A percentile compares a stretch with the other conserved stretches of the same genome.
These are phyloP conservation scores for Paraconiothyrium brasiliense DNA, from an alignment of 2,329 filamentous ascomycete genomes.

Conservation along the genomic window DNA sequence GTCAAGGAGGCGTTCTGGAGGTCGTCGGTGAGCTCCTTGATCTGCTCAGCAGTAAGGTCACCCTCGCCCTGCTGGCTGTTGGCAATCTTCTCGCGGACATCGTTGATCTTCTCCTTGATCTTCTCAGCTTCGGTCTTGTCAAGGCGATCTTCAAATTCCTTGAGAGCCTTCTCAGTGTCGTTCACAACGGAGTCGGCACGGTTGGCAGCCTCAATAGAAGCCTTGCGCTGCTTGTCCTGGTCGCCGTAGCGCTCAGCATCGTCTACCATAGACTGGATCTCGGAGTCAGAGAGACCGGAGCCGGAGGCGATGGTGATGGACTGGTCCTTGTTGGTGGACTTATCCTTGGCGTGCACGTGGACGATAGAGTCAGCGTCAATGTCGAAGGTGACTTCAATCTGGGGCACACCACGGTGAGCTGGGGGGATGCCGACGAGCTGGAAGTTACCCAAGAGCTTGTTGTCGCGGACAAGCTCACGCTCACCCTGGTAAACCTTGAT, in stretches of 20 bases:
- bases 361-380: slow-evolving; percentile 98
- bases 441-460: slow-evolving; percentile 99
- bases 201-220: slow-evolving; percentile 95
- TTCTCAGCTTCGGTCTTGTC: slow-evolving; percentile 95
- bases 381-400: slow-evolving; percentile 98
- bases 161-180: slow-evolving; percentile 97
- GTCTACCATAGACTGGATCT: slow-evolving; percentile 97
- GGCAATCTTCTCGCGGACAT: slow-evolving; percentile 87
- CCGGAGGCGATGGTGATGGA: slow-evolving; percentile 98
- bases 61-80: slow-evolving; percentile 96
- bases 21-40: slow-evolving; percentile 99
- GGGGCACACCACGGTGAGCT: slow-evolving; percentile 93
- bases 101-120: slow-evolving; percentile 91
- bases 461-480: slow-evolving; percentile 98
- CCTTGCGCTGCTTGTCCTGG: slow-evolving; percentile 95
- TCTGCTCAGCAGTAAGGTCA: slow-evolving; percentile 83
- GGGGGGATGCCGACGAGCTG: slow-evolving; percentile 97
- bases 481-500: slow-evolving; percentile 99
- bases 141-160: slow-evolving; percentile 94
- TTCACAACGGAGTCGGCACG: slow-evolving; percentile 94
- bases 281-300: slow-evolving; percentile 91
- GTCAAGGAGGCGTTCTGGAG: slow-evolving; percentile 95
- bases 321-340: slow-evolving; percentile 99
- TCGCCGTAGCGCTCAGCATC: slow-evolving; percentile 98
- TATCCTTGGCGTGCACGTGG: slow-evolving; percentile 98